These are phyloP conservation scores for Moniliella sp. DNA, from an alignment of 1,284 basidiomycete species.

Conservation along the genomic window DNA sequence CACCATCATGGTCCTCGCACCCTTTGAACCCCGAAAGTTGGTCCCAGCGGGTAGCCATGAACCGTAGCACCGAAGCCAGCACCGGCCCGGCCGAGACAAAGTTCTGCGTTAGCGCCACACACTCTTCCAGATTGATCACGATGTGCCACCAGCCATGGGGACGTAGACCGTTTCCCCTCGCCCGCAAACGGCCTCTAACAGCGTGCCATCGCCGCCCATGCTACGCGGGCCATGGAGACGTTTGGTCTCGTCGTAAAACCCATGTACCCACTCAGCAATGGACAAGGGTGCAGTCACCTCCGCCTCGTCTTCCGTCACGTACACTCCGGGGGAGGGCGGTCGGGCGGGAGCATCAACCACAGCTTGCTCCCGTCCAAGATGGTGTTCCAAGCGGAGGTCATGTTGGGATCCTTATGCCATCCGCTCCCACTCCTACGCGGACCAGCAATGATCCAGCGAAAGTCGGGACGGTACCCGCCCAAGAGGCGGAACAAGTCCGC, in stretches of 20 bases:
- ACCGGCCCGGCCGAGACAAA: slow-evolving; percentile 36
- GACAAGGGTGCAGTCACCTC: slow-evolving; percentile 34
- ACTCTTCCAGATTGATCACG: slow-evolving; percentile 19
- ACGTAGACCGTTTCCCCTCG: slow-evolving; percentile 35
- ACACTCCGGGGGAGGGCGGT: slow-evolving; percentile 36
- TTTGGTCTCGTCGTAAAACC: slow-evolving; percentile 33
- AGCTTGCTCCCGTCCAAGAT: slow-evolving; percentile 34
- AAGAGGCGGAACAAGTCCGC: slow-evolving; percentile 21
- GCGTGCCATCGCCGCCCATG: slow-evolving; percentile 15
- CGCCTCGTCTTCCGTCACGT: slow-evolving; percentile 31
- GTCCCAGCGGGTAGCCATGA: slow-evolving; percentile 35
- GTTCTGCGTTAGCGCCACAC: slow-evolving; percentile 37
- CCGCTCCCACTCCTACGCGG: slow-evolving; percentile 18
- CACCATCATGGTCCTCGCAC: not conserved
- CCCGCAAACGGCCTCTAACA: slow-evolving; percentile 35
- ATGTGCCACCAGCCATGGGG: slow-evolving; percentile 30
- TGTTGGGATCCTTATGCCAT: slow-evolving; percentile 35
- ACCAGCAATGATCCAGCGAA: slow-evolving; percentile 26
- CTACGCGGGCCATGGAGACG: slow-evolving; percentile 25
- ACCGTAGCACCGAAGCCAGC: slow-evolving; percentile 33
- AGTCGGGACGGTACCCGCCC: slow-evolving; percentile 14
- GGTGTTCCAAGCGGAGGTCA: slow-evolving; percentile 37
- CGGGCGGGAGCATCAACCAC: slow-evolving; percentile 36
- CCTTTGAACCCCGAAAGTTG: slow-evolving; percentile 36
- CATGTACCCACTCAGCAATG: slow-evolving; percentile 36